These are phyloP conservation scores for Diversispora epigaea DNA, from an alignment of 192 early-diverging fungal species.

Conservation along the genomic window DNA sequence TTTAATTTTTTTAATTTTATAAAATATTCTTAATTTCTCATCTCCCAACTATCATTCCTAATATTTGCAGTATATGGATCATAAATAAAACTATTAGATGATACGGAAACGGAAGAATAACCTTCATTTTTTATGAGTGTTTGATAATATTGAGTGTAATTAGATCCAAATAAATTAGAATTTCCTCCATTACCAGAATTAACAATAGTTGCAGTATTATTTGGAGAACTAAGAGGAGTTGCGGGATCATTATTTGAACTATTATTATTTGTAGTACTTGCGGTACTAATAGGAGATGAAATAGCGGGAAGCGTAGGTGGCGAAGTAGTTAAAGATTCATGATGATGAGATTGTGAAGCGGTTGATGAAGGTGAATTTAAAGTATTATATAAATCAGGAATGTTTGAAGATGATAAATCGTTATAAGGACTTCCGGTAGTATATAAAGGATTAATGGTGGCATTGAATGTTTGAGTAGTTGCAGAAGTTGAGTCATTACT, in stretches of 20 bases:
- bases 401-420: too few relatives aligned
- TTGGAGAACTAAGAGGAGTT: slow-evolving; percentile 21
- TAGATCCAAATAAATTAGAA: neutral
- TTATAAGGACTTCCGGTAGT: too few relatives aligned
- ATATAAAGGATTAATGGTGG: too few relatives aligned
- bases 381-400: too few relatives aligned
- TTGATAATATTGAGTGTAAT: neutral
- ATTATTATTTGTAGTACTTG: slow-evolving; percentile 14
- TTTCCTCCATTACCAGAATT: neutral
- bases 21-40: too few relatives aligned
- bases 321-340: slow-evolving; percentile 2
- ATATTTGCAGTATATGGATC: neutral
- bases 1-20: too few relatives aligned
- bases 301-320: slow-evolving; percentile 22
- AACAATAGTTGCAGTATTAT: neutral
- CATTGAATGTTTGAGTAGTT: too few relatives aligned
- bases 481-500: too few relatives aligned
- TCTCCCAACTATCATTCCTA: too few relatives aligned
- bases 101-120: neutral
- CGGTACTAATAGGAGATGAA: slow-evolving; percentile 3
- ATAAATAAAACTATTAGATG: neutral
- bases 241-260: slow-evolving; percentile 20
- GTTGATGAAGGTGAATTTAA: neutral
- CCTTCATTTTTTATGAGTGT: slow-evolving; percentile 13
- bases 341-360: neutral